Evolutionary conservation across 768 basidiomycete genomes (phyloP).

Genomic region (Daedalea quercina): DNA sequence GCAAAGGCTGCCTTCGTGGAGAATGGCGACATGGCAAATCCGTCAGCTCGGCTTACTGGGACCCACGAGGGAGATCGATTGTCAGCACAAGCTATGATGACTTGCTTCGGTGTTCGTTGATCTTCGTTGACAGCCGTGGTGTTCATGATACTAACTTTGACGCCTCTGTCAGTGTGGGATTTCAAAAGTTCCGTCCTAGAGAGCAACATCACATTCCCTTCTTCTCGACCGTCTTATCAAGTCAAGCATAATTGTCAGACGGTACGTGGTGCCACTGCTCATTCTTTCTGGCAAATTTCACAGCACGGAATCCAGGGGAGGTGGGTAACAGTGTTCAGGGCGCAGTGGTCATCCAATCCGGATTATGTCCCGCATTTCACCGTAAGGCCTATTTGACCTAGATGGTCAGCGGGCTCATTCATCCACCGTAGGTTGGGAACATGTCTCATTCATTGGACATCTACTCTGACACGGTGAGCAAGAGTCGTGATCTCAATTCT

Average conservation of each 20-base stretch:
- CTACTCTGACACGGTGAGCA: constrained; percentile 58
- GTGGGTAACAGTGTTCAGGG: constrained; percentile 75
- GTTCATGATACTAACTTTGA: background rate
- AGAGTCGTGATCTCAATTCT: background rate
- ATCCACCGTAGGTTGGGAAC: constrained; percentile 50
- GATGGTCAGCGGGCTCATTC: background rate
- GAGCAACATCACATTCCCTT: constrained; percentile 43
- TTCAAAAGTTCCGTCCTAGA: constrained; percentile 46
- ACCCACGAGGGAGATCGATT: constrained; percentile 69
- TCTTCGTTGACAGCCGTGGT: background rate
- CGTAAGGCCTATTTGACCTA: constrained; percentile 30
- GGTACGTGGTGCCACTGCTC: constrained; percentile 39
- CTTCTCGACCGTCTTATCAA: constrained; percentile 55
- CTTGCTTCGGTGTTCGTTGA: constrained; percentile 54
- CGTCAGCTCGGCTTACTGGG: constrained; percentile 83
- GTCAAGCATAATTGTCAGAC: constrained; percentile 78
- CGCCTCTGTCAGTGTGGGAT: constrained; percentile 61
- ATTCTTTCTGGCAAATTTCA: background rate
- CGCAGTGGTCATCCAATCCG: constrained; percentile 74
- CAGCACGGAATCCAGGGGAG: constrained; percentile 44
- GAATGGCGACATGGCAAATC: constrained; percentile 70
- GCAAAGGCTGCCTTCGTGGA: constrained; percentile 50
- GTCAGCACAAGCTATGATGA: constrained; percentile 87
- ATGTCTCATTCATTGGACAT: constrained; percentile 78
- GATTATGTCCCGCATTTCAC: constrained; percentile 82